These are phyloP conservation scores for Cyberlindnera nakhonratchasimensis DNA, from an alignment of 805 yeast species.

Conservation along the genomic window DNA sequence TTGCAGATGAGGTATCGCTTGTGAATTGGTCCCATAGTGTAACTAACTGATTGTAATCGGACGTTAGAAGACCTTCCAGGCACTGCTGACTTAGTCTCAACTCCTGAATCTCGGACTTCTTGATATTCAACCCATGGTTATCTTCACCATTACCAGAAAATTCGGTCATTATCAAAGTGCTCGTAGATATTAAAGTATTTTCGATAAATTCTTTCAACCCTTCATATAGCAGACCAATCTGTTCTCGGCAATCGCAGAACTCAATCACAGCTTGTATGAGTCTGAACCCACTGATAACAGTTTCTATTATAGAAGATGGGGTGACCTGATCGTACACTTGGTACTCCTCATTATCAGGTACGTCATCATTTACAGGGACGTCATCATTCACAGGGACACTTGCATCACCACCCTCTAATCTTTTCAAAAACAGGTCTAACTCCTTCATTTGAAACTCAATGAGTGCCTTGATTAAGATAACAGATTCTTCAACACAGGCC, in stretches of 20 bases:
- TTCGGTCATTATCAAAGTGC: constrained; percentile 2
- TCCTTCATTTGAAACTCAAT: constrained; percentile 21
- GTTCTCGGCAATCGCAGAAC: constrained; percentile 16
- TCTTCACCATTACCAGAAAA: constrained; percentile 10
- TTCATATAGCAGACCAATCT: constrained; percentile 10
- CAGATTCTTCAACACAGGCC: constrained; percentile 4
- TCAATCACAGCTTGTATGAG: constrained; percentile 15
- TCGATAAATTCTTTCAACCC: constrained; percentile 3
- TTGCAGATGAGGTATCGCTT: neutral
- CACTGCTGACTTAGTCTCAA: constrained; percentile 12
- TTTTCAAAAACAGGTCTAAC: constrained; percentile 16
- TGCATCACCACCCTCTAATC: constrained; percentile 17
- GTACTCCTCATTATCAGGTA: constrained; percentile 17
- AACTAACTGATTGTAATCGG: constrained; percentile 5
- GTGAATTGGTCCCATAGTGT: constrained; percentile 13
- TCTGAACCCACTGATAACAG: constrained; percentile 13
- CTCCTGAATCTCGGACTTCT: constrained; percentile 15
- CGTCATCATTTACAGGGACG: constrained; percentile 8
- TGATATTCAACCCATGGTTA: constrained; percentile 9
- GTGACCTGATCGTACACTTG: constrained; percentile 27
- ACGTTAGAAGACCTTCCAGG: constrained; percentile 10
- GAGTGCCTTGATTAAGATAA: constrained; percentile 8
- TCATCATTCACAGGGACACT: constrained; percentile 13
- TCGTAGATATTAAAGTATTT: neutral
- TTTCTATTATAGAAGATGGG: constrained; percentile 23